Evolutionary conservation across 2,329 filamentous ascomycete genomes (phyloP), one percentile per base, ranked within the genome.

Genomic region (Alternaria novae-zelandiae): DNA sequence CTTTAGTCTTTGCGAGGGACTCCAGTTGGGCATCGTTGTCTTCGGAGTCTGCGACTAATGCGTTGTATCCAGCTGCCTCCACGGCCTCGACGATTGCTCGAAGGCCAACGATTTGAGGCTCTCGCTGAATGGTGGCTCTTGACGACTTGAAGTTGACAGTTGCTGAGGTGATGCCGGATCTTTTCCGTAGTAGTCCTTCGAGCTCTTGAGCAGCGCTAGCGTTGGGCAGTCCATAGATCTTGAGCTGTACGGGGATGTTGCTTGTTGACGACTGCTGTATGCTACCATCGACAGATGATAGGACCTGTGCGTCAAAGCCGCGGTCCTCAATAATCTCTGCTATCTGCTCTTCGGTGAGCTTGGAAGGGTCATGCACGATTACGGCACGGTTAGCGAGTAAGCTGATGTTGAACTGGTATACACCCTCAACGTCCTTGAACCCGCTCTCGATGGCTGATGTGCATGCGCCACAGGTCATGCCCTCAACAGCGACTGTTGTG

Each of bases 391-490:
- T 96, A 5, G 96, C 96, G 30, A 98, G 86, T 69, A 99, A 83
- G 80, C 93, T 97, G 79, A 99, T 96, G 76, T 97, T 97, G 84
- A 98, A 97, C 69, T 94, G 92, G 59, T 93, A 77, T 15, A 98
- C 80, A 21, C 96, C 96, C 10, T 91, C 88, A 2, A 95, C 81
- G 66, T 87, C 88, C 69, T 89, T 88, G 81, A 99, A 96, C 4
- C 91, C 93, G 54, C 88, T 86, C 74, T 97, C 92, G 2, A 98
- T 89, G 6, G 95, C 94, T 2, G 95, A 95, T 0, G 96, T 98
- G 80, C 96, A 99, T 45, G 96, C 93, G 21, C 95, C 95, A 77
- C 96, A 98, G 1, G 96, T 99, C 96, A 99, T 99, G 54, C 96
- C 96, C 70, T 96, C 93, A 58, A 99, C 92, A 5, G 92, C 89